These are phyloP conservation scores for Parsonsia alboflavescens DNA, from an alignment of 257 asterid genomes.

Conservation along the genomic window DNA sequence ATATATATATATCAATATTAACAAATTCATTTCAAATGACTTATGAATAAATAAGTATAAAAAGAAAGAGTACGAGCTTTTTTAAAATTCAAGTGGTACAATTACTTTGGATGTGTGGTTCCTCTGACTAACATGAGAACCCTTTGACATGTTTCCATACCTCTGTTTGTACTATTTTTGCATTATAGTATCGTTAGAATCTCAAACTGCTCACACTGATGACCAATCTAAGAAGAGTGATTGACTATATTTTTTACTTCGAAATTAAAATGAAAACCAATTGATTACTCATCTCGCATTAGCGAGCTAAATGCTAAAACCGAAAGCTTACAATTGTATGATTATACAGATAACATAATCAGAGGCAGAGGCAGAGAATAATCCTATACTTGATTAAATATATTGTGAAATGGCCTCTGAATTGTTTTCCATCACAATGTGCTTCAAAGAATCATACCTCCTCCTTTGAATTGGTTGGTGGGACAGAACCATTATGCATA, in stretches of 20 bases:
- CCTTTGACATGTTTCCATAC: background rate
- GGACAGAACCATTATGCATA: constrained; percentile 4
- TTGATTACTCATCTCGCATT: constrained; percentile 4
- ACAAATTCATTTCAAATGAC: no score
- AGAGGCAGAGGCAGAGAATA: background rate
- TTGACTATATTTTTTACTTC: background rate
- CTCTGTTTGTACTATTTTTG: background rate
- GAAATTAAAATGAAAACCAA: background rate
- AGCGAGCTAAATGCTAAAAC: no score
- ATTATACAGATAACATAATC: background rate
- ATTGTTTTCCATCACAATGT: constrained; percentile 3
- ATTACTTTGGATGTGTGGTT: no score
- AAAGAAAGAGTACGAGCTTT: no score
- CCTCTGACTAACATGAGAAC: no score
- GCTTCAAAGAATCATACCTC: constrained; percentile 6
- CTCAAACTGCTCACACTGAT: background rate
- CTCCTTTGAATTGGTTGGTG: constrained; percentile 4
- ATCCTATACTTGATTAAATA: background rate
- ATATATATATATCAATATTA: no score
- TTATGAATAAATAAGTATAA: no score
- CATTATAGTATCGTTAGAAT: background rate
- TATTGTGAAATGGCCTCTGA: background rate
- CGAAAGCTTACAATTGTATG: background rate
- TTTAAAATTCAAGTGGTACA: no score
- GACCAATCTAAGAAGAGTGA: background rate